Conservation (phyloP, 139 green algal genomes). For the Coccomyxa sp. region DNA sequence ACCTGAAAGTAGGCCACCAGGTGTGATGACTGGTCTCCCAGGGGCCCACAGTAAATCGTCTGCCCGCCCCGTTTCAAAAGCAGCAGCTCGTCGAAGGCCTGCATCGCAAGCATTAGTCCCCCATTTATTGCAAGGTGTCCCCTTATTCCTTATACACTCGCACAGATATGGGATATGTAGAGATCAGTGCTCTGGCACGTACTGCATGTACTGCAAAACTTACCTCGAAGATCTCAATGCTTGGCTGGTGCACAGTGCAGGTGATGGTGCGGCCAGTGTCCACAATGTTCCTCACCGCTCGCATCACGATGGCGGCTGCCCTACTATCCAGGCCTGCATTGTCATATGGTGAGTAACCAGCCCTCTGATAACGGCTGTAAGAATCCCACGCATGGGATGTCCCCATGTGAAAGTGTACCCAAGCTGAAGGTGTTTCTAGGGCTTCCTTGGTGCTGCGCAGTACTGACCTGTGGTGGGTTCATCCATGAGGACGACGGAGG, state of each 20-base stretch:
- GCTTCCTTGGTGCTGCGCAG: background rate
- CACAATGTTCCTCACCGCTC: slow-evolving; percentile 74
- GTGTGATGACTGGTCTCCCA: slow-evolving; percentile 39
- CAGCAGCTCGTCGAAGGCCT: slow-evolving; percentile 66
- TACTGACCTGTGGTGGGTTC: slow-evolving; percentile 30
- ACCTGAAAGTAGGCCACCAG: slow-evolving; percentile 54
- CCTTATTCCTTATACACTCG: too few species aligned
- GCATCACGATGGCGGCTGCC: slow-evolving; percentile 85
- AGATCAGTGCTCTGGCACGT: too few species aligned
- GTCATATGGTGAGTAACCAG: background rate
- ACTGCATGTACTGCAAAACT: background rate
- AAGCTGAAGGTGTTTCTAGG: background rate
- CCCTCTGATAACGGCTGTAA: background rate
- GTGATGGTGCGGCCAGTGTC: slow-evolving; percentile 78
- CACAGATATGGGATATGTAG: too few species aligned
- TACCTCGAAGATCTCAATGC: slow-evolving; percentile 66
- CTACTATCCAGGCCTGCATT: slow-evolving; percentile 73
- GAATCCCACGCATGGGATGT: background rate
- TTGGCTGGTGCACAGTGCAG: slow-evolving; percentile 85
- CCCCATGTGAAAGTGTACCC: background rate
- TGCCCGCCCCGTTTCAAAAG: slow-evolving; percentile 67
- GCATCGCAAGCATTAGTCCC: background rate
- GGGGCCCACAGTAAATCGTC: slow-evolving; percentile 63
- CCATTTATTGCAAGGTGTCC: too few species aligned
- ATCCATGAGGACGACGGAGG: slow-evolving; percentile 43